phyloP scores from a whole-genome alignment of 1,284 basidiomycete genomes.

The Leccinum angustisporum region DNA sequence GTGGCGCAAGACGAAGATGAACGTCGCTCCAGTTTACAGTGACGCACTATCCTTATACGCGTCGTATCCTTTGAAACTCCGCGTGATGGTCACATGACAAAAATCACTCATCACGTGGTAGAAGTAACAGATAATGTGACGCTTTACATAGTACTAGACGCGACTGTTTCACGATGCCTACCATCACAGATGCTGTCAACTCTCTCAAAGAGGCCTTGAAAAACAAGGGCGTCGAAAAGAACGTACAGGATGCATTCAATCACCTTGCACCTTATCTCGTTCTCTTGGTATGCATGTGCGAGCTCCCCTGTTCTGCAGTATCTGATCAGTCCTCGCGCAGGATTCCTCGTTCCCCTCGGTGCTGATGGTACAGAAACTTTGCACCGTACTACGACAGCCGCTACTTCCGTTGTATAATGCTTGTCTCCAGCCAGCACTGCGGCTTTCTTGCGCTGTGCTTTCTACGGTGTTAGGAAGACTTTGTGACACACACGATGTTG shows the following conservation, averaged over 20 bases:
- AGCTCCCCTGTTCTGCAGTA: neutral
- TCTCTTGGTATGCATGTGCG: constrained; percentile 32
- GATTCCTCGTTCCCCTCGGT: constrained; percentile 35
- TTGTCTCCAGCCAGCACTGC: constrained; percentile 35
- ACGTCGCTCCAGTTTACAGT: constrained; percentile 5
- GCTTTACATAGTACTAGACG: neutral
- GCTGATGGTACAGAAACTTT: constrained; percentile 32
- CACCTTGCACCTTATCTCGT: constrained; percentile 32
- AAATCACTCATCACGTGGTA: constrained; percentile 33
- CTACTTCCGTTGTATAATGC: constrained; percentile 39
- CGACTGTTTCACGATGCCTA: constrained; percentile 19
- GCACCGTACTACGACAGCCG: constrained; percentile 34
- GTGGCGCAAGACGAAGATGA: constrained; percentile 9
- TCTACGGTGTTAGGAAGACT: constrained; percentile 35
- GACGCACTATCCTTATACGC: constrained; percentile 5
- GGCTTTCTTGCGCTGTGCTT: constrained; percentile 36
- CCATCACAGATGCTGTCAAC: constrained; percentile 25
- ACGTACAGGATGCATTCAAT: constrained; percentile 26
- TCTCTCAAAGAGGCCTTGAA: constrained; percentile 24
- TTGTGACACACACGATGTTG: constrained; percentile 13
- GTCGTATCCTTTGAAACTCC: constrained; percentile 25
- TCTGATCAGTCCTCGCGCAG: constrained; percentile 18
- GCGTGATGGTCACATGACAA: constrained; percentile 30
- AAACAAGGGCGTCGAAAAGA: constrained; percentile 14
- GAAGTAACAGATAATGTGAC: constrained; percentile 8